Base-by-base conservation (phyloP, 2,329 filamentous ascomycete genomes). In the Microcyclospora tardicrescens region DNA sequence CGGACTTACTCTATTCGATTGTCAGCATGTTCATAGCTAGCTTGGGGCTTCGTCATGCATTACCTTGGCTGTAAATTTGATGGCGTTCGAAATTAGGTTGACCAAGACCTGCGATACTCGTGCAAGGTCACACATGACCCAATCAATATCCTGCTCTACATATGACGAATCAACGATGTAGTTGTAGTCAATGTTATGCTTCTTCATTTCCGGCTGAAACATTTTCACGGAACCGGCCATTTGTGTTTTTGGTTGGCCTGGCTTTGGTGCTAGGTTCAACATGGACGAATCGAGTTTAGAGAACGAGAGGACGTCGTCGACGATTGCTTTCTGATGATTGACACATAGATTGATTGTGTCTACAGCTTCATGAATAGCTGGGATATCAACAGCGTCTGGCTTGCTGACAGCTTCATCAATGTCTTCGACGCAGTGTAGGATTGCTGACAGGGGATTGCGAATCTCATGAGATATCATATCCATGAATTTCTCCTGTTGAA, bases 401-500 rank as follows among this genome's bases (percentile, higher is more conserved):
- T 47, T 39, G n/a, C 38, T 39, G 16, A 49, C 43, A 2, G 51
- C 49, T 12, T 54, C 52, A 28, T 57, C 59, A 8, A 66, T 61
- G 39, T 66, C 61, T 43, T 67, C 63, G 1, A 62, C 59, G 16
- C 63, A 55, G 43, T 66, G 64, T 12, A 67, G 41, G 1, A 67
- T 60, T 3, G 57, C 56, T 3, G 48, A 55, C 2, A 60, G 48
- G 0, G 58, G 58, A 28, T 61, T 60, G 2, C 56, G 49, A 33
- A 58, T 55, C 38, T 67, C 62, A 31, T 65, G 61, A 5, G 52
- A 57, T 5, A 61, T 61, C 58, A 61, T 45, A 31, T 53, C 38
- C 16, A 66, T 66, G 44, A 67, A 67, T 1, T 61, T 47, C 45
- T 67, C 64, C 38, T 67, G 64, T 38, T 67, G 64, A 37, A 62